Evolutionary conservation across 306 rosid genomes (phyloP), one percentile per base, ranked within the genome.

Genomic region (Amphicarpaea edgeworthii): DNA sequence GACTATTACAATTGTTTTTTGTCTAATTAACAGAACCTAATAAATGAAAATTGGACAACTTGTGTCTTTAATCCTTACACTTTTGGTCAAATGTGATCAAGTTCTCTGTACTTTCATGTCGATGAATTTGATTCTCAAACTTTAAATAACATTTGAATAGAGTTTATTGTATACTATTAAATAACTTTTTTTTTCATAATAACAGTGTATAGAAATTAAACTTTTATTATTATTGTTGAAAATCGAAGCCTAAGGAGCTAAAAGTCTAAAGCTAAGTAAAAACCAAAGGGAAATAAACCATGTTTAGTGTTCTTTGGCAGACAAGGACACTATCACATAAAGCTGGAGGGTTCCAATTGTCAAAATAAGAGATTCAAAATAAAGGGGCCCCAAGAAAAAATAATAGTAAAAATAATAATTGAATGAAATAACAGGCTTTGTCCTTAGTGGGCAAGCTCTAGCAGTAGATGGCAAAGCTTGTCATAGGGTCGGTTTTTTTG

Each of bases 401-500:
- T 24, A 70, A 70, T n/a, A n/a, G n/a, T n/a, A n/a, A 2, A 28
- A 6, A 28, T 58, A 50, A 62, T 24, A 70, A 70, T 16, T 32
- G 77, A 24, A 53, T 26, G 73, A 62, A 61, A 61, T n/a, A 51
- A 51, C 28, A 79, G 47, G 73, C 51, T 62, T 71, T 59, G 78
- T 71, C 78, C 78, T 71, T 5, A 70, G 72, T 28, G 6, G 47
- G 57, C 72, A 70, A 24, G 8, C 9, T 49, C 77, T 50, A 19
- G 55, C 57, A 47, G 28, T 21, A 49, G 32, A 47, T 46, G 30
- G 73, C 21, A 79, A 70, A 78, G 30, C 64, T 49, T 61, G 59
- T 71, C 64, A 47, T 61, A 26, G 82, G 77, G 47, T 70, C 77
- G 19, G 43, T 15, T 70, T 15, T 70, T 23, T 3, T 79, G 77